Evolutionary conservation across 2,329 filamentous ascomycete species (phyloP).

Genomic region (Talaromyces sp.): DNA sequence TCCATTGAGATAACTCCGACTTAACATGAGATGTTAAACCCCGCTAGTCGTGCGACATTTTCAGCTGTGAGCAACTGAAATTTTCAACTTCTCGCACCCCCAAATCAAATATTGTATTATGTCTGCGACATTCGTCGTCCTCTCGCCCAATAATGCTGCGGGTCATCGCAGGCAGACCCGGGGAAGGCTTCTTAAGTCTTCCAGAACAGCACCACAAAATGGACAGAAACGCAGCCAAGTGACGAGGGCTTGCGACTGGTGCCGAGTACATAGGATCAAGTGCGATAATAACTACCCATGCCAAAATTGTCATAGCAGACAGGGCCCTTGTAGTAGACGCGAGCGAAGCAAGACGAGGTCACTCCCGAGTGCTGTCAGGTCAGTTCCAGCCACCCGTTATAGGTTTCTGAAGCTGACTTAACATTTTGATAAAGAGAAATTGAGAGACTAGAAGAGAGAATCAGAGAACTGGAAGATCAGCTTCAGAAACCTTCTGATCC

Average conservation of each 20-base stretch:
- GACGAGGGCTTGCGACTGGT: slow-evolving; percentile 12
- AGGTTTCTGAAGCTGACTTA: background rate
- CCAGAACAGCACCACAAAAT: background rate
- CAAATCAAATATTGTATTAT: background rate
- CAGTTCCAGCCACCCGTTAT: background rate
- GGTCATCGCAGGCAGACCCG: background rate
- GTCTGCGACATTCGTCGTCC: background rate
- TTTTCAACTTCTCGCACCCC: background rate
- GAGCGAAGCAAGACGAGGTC: slow-evolving; percentile 3
- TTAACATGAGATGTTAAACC: background rate
- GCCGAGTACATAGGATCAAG: slow-evolving; percentile 8
- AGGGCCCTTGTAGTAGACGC: slow-evolving; percentile 2
- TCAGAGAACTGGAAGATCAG: slow-evolving; percentile 33
- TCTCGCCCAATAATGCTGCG: background rate
- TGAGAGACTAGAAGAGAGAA: slow-evolving; percentile 31
- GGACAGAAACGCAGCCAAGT: slow-evolving; percentile 9
- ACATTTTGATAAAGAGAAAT: slow-evolving; percentile 18
- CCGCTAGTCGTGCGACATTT: background rate
- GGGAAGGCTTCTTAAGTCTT: background rate
- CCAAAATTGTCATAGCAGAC: slow-evolving; percentile 2
- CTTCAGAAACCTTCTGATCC: slow-evolving; percentile 19
- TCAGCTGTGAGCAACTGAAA: background rate
- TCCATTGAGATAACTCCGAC: background rate
- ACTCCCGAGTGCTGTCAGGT: slow-evolving; percentile 11
- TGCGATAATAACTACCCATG: slow-evolving; percentile 10